Percentiles rank a stretch among this genome's conserved stretches.
These are phyloP conservation scores for Beauveria australis DNA, from an alignment of 2,329 filamentous ascomycete species.

Conservation along the genomic window DNA sequence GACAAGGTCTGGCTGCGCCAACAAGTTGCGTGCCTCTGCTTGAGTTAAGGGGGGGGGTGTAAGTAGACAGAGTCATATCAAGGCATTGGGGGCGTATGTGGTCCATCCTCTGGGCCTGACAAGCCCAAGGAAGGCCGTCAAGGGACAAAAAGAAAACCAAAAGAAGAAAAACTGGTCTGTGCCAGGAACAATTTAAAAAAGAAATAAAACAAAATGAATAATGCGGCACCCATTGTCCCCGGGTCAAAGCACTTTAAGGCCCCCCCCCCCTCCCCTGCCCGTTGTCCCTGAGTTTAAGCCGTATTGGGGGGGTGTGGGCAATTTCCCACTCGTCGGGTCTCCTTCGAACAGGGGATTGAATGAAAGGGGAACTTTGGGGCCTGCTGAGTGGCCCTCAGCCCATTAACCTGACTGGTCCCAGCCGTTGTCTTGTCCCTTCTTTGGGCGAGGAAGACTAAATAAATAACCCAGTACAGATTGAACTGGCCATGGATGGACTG, in stretches of 20 bases:
- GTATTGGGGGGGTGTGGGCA: conserved; percentile 9
- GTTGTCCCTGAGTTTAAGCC: conserved; percentile 9
- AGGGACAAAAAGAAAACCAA: neutral
- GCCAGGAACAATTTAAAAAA: conserved; percentile 8
- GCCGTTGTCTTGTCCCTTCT: neutral
- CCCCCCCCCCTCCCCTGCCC: neutral
- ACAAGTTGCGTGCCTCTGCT: conserved; percentile 8
- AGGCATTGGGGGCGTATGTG: neutral
- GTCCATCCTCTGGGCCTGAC: conserved; percentile 7
- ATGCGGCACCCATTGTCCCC: conserved; percentile 8
- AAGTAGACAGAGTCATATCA: conserved; percentile 4
- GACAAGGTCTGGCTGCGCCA: conserved; percentile 5
- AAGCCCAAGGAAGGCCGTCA: neutral
- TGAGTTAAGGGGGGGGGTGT: neutral
- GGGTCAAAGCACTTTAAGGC: conserved; percentile 6
- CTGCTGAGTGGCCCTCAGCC: conserved; percentile 1
- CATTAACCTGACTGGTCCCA: neutral
- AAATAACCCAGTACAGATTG: neutral
- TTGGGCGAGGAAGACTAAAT: neutral
- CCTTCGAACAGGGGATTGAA: conserved; percentile 11
- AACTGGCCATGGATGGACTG: neutral
- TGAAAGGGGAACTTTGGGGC: conserved; percentile 8
- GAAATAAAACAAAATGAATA: neutral
- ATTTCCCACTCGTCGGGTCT: conserved; percentile 12
- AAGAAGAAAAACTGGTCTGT: conserved; percentile 10